A percentile compares a stretch with the other conserved stretches of the same genome.
phyloP scores from a whole-genome alignment of 2,329 filamentous ascomycete species.

The Cladorrhinum sp. region DNA sequence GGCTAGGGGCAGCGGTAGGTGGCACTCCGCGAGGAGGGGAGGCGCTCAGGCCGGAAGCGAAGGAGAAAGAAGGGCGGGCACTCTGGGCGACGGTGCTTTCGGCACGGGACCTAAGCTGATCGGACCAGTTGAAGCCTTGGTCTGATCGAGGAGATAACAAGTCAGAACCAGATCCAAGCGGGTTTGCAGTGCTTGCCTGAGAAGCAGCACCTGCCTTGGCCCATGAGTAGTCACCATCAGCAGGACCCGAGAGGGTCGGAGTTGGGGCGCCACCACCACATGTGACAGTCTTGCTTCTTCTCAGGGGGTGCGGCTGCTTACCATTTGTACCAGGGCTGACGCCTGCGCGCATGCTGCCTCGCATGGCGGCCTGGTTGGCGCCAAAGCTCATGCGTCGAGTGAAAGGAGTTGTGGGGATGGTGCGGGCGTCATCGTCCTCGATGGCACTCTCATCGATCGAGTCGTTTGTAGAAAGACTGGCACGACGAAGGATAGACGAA shows the following conservation, averaged over 20 bases:
- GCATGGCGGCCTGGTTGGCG: slow-evolving; percentile 62
- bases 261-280: slow-evolving; percentile 28
- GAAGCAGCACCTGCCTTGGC: slow-evolving; percentile 40
- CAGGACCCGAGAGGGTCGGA: slow-evolving; percentile 32
- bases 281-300: slow-evolving; percentile 22
- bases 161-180: slow-evolving; percentile 64
- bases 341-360: slow-evolving; percentile 59
- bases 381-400: slow-evolving; percentile 87
- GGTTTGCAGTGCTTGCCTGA: slow-evolving; percentile 60
- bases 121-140: slow-evolving; percentile 96
- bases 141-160: slow-evolving; percentile 62
- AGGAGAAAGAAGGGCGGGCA: slow-evolving; percentile 57
- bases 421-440: slow-evolving; percentile 64
- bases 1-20: slow-evolving; percentile 25
- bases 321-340: slow-evolving; percentile 61
- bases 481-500: slow-evolving; percentile 50
- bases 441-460: slow-evolving; percentile 70
- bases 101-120: slow-evolving; percentile 88
- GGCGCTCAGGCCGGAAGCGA: slow-evolving; percentile 43
- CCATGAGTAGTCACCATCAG: slow-evolving; percentile 34
- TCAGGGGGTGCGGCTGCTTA: slow-evolving; percentile 49
- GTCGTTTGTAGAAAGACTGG: slow-evolving; percentile 68
- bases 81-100: slow-evolving; percentile 67
- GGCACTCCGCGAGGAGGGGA: slow-evolving; percentile 42
- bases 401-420: slow-evolving; percentile 69